These are phyloP conservation scores for Yarrowia porcina DNA, from an alignment of 805 yeast species.

Conservation along the genomic window DNA sequence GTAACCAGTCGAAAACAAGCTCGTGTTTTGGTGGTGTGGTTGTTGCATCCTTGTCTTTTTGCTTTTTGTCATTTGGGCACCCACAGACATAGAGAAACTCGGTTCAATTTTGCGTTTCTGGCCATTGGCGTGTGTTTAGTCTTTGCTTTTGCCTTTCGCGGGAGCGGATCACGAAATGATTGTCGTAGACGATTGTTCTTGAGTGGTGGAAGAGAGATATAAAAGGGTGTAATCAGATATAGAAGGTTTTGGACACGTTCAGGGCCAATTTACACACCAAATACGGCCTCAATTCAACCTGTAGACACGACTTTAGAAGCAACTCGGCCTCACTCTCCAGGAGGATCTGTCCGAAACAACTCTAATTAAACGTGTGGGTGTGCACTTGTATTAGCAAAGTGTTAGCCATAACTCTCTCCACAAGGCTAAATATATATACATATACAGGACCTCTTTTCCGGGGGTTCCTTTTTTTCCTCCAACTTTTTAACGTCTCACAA, in stretches of 20 bases:
- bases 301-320: background rate
- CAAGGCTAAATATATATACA: constrained; percentile 6
- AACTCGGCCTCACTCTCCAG: constrained; percentile 22
- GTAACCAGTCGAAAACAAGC: background rate
- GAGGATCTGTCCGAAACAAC: constrained; percentile 17
- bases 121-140: constrained; percentile 1
- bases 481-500: background rate
- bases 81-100: background rate
- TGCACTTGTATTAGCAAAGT: background rate
- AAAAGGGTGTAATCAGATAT: too few species aligned
- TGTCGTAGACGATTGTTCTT: background rate
- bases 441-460: background rate
- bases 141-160: constrained; percentile 13
- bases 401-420: constrained; percentile 16
- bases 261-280: too few species aligned
- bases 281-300: background rate
- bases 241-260: too few species aligned
- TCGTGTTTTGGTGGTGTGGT: constrained; percentile 15
- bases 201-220: background rate
- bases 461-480: background rate
- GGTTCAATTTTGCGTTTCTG: background rate
- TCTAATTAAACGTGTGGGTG: constrained; percentile 4
- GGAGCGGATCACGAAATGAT: constrained; percentile 16
- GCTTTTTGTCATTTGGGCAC: background rate
- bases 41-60: background rate